These are phyloP conservation scores for Penicillium sp. DNA, from an alignment of 2,329 filamentous ascomycete genomes.

Conservation along the genomic window DNA sequence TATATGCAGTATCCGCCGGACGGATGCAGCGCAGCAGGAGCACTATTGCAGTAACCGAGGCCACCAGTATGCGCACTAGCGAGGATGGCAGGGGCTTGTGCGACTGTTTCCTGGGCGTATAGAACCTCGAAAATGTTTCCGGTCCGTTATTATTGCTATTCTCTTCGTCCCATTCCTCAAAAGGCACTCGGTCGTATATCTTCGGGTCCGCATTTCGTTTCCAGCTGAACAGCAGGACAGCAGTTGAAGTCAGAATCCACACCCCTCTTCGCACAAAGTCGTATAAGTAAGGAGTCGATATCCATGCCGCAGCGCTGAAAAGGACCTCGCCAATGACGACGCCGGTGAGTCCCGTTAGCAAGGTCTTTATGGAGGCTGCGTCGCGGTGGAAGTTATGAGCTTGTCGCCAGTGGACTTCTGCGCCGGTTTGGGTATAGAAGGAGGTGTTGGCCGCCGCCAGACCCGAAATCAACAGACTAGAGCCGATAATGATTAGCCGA, in stretches of 20 bases:
- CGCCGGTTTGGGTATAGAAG: slow-evolving; percentile 25
- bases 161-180: slow-evolving; percentile 16
- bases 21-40: slow-evolving; percentile 16
- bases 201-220: slow-evolving; percentile 3
- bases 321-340: slow-evolving; percentile 19
- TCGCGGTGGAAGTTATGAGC: slow-evolving; percentile 23
- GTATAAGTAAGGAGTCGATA: slow-evolving; percentile 17
- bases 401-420: slow-evolving; percentile 30
- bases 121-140: background rate
- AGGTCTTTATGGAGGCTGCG: slow-evolving; percentile 20
- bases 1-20: slow-evolving; percentile 16
- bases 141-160: slow-evolving; percentile 1
- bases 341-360: slow-evolving; percentile 23
- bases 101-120: background rate
- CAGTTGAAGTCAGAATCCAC: background rate
- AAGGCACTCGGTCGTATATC: slow-evolving; percentile 13
- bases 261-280: slow-evolving; percentile 6
- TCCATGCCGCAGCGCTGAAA: slow-evolving; percentile 14
- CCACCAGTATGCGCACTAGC: slow-evolving; percentile 6
- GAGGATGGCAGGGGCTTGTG: background rate
- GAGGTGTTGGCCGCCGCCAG: slow-evolving; percentile 25
- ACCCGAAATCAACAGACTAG: slow-evolving; percentile 19
- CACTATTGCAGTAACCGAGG: background rate
- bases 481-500: background rate
- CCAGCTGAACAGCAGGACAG: slow-evolving; percentile 3